These are phyloP conservation scores for Beta corolliflora DNA, from an alignment of 179 eudicot species.

Conservation along the genomic window DNA sequence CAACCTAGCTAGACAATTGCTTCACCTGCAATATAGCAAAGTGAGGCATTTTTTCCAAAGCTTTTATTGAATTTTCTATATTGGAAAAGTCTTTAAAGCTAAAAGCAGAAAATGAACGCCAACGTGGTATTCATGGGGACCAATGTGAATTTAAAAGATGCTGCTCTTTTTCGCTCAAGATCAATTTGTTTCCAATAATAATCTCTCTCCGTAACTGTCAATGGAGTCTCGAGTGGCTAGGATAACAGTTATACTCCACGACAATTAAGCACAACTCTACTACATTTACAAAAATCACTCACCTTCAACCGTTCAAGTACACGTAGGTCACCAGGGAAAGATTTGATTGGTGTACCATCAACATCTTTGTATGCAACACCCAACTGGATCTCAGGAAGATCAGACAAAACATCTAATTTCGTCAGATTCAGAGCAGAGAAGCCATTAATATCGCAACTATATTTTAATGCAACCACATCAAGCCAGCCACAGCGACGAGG, in stretches of 20 bases:
- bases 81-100: neutral
- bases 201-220: neutral
- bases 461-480: slow-evolving; percentile 82
- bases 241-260: neutral
- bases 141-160: neutral
- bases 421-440: slow-evolving; percentile 91
- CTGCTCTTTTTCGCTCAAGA: neutral
- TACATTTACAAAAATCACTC: slow-evolving; percentile 18
- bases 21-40: neutral
- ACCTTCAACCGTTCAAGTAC: slow-evolving; percentile 82
- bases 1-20: neutral
- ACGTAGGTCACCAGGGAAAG: slow-evolving; percentile 81
- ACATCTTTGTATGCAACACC: slow-evolving; percentile 78
- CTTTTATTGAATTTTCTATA: neutral
- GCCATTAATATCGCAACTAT: slow-evolving; percentile 82
- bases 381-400: slow-evolving; percentile 76
- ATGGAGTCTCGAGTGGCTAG: neutral
- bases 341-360: slow-evolving; percentile 65
- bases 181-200: too few species aligned
- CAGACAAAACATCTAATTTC: slow-evolving; percentile 93
- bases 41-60: neutral
- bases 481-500: slow-evolving; percentile 99
- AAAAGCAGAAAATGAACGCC: neutral
- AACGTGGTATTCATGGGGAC: neutral
- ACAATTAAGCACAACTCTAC: neutral